Evolutionary conservation across 768 basidiomycete genomes (phyloP).

Genomic region (Pleurotus sapidus): DNA sequence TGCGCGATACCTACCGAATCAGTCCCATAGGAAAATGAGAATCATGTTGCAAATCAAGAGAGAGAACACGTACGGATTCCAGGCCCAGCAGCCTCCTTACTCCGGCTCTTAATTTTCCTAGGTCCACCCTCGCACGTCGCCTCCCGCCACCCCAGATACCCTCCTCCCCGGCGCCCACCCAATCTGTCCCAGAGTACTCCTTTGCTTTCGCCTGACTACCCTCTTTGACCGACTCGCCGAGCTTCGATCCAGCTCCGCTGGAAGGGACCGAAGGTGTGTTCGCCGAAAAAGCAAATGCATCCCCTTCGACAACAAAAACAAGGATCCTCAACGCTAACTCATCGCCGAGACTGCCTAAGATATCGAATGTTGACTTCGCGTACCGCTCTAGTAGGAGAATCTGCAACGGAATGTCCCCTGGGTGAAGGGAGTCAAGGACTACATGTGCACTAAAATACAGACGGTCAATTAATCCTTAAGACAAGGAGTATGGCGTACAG

Average conservation of each 20-base stretch:
- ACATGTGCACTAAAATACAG: slow-evolving; percentile 52
- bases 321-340: slow-evolving; percentile 65
- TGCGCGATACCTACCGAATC: slow-evolving; percentile 35
- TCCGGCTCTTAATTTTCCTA: slow-evolving; percentile 21
- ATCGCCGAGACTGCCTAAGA: slow-evolving; percentile 69
- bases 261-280: no score
- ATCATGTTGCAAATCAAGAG: slow-evolving; percentile 28
- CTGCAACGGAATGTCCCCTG: slow-evolving; percentile 82
- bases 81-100: slow-evolving; percentile 62
- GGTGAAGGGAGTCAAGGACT: slow-evolving; percentile 22
- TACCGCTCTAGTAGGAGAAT: slow-evolving; percentile 86
- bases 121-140: neutral
- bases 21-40: slow-evolving; percentile 1
- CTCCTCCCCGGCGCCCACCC: slow-evolving; percentile 3
- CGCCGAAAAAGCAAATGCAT: neutral
- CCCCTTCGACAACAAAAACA: slow-evolving; percentile 27
- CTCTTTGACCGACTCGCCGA: no score
- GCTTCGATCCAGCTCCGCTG: no score
- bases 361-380: slow-evolving; percentile 75
- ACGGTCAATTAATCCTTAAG: neutral
- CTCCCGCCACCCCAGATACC: slow-evolving; percentile 6
- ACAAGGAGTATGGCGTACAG: slow-evolving; percentile 45
- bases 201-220: slow-evolving; percentile 17
- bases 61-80: slow-evolving; percentile 43
- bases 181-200: neutral